A percentile compares a stretch with the other conserved stretches of the same genome.
These are phyloP conservation scores for Colletotrichum orchidophilum DNA, from an alignment of 2,329 filamentous ascomycete genomes.

Conservation along the genomic window DNA sequence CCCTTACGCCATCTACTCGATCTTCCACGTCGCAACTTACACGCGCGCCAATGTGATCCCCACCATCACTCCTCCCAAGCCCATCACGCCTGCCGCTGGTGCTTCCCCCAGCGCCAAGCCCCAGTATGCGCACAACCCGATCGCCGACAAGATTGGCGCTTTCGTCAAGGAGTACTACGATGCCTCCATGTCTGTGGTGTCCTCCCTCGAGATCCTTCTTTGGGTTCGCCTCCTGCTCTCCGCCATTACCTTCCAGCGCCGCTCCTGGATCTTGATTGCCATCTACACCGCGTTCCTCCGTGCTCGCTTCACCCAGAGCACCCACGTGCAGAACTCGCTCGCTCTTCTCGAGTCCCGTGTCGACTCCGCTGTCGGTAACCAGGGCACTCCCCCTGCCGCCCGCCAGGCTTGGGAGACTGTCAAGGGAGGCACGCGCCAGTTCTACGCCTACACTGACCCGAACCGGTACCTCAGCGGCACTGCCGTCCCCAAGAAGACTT, in stretches of 20 bases:
- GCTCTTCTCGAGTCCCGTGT: slow-evolving; percentile 76
- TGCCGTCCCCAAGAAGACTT: slow-evolving; percentile 59
- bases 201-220: slow-evolving; percentile 85
- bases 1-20: slow-evolving; percentile 94
- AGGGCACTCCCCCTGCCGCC: slow-evolving; percentile 83
- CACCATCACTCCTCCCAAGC: slow-evolving; percentile 76
- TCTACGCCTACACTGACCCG: slow-evolving; percentile 81
- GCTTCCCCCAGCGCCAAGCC: slow-evolving; percentile 67
- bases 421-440: slow-evolving; percentile 79
- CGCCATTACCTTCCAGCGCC: slow-evolving; percentile 86
- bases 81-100: slow-evolving; percentile 61
- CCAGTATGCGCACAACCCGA: slow-evolving; percentile 62
- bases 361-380: slow-evolving; percentile 84
- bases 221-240: slow-evolving; percentile 85
- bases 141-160: slow-evolving; percentile 84
- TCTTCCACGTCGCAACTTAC: slow-evolving; percentile 99
- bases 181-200: slow-evolving; percentile 91
- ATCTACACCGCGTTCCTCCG: slow-evolving; percentile 94
- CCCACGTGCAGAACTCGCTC: slow-evolving; percentile 88
- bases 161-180: slow-evolving; percentile 99
- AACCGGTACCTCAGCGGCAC: slow-evolving; percentile 74
- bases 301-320: slow-evolving; percentile 88
- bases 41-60: slow-evolving; percentile 93
- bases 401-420: slow-evolving; percentile 82
- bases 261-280: slow-evolving; percentile 86